Evolutionary conservation across 176 grass and related monocot species (phyloP).

Genomic region (Chrysopogon serrulatus): DNA sequence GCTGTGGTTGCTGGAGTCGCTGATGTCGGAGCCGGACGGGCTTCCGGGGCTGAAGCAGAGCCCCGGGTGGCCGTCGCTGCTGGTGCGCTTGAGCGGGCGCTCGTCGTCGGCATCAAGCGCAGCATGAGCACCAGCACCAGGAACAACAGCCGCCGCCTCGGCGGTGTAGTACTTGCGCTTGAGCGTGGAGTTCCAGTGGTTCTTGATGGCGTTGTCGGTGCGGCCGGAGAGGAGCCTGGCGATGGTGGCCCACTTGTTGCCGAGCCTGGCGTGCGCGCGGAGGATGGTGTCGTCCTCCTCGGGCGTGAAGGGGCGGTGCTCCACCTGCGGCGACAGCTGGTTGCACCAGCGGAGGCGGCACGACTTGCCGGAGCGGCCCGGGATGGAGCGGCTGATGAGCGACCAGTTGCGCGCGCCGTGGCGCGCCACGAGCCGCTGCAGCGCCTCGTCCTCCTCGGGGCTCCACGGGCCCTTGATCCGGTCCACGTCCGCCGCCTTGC

Average conservation of each 20-base stretch:
- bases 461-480: constrained; percentile 97
- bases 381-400: constrained; percentile 85
- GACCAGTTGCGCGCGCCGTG: constrained; percentile 93
- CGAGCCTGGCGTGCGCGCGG: constrained; percentile 62
- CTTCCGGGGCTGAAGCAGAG: constrained; percentile 58
- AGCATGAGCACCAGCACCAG: neutral
- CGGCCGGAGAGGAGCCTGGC: constrained; percentile 68
- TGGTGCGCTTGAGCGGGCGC: constrained; percentile 65
- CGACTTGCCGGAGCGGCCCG: constrained; percentile 71
- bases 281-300: constrained; percentile 92
- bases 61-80: constrained; percentile 42
- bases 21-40: constrained; percentile 69
- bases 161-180: constrained; percentile 52
- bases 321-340: constrained; percentile 89
- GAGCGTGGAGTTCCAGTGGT: constrained; percentile 98
- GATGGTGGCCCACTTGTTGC: constrained; percentile 99
- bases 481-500: constrained; percentile 47
- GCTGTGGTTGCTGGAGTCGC: constrained; percentile 73
- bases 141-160: accelerated
- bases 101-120: neutral
- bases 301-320: constrained; percentile 83
- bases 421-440: constrained; percentile 56
- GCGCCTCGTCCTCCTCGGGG: constrained; percentile 92
- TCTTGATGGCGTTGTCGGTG: constrained; percentile 99
- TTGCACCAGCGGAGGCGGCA: constrained; percentile 94